Evolutionary conservation across 2,329 filamentous ascomycete genomes (phyloP).

Genomic region (Botrytis fabae): DNA sequence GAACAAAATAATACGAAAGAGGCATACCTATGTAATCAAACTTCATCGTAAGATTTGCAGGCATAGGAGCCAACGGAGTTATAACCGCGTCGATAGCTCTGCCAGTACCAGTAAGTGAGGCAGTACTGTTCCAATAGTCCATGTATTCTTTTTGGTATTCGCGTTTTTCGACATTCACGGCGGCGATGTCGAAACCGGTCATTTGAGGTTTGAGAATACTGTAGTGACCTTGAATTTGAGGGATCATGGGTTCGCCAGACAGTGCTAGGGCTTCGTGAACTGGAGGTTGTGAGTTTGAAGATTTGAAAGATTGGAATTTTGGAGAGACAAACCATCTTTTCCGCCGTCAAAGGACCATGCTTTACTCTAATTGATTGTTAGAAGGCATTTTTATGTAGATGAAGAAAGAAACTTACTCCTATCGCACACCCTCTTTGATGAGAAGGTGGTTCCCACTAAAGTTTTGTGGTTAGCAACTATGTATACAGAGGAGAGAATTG

Average conservation of each 20-base stretch:
- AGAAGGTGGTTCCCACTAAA: constrained; percentile 55
- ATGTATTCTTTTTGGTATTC: constrained; percentile 58
- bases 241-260: constrained; percentile 53
- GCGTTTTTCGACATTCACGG: constrained; percentile 52
- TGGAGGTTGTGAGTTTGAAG: constrained; percentile 12
- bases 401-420: constrained; percentile 43
- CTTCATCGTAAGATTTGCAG: constrained; percentile 21
- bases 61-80: constrained; percentile 48
- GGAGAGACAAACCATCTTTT: constrained; percentile 42
- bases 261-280: constrained; percentile 51
- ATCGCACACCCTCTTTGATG: constrained; percentile 46
- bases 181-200: constrained; percentile 38
- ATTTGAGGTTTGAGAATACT: constrained; percentile 40
- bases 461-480: background rate
- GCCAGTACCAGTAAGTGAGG: constrained; percentile 30
- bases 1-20: background rate
- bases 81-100: constrained; percentile 57
- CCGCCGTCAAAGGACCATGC: constrained; percentile 52
- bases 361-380: constrained; percentile 31
- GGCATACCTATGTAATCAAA: constrained; percentile 17
- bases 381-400: background rate
- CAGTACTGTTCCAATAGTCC: constrained; percentile 48
- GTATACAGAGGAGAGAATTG: background rate
- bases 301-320: background rate
- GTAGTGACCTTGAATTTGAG: constrained; percentile 30